phyloP scores from a whole-genome alignment of 2,329 filamentous ascomycete genomes.

The Colletotrichum somersetense region DNA sequence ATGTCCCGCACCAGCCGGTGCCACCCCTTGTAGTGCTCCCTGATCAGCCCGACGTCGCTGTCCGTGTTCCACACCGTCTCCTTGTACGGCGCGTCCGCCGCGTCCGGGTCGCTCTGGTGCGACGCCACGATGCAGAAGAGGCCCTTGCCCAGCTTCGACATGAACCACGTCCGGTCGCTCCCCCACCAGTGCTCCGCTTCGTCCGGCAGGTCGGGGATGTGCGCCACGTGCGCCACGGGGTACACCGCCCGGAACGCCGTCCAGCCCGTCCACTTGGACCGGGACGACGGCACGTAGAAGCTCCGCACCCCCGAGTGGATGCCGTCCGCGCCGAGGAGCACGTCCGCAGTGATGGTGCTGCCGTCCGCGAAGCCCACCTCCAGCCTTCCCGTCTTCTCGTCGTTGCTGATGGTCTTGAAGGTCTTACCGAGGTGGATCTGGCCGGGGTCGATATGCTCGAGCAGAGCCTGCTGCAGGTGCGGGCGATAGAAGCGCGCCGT shows the following conservation, averaged over 20 bases:
- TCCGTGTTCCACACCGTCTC: slow-evolving; percentile 55
- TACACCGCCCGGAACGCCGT: slow-evolving; percentile 61
- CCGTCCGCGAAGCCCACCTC: slow-evolving; percentile 63
- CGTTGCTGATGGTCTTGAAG: slow-evolving; percentile 52
- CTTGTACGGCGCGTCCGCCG: slow-evolving; percentile 48
- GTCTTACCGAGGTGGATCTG: slow-evolving; percentile 59
- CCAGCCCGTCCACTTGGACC: slow-evolving; percentile 58
- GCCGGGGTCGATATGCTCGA: slow-evolving; percentile 57
- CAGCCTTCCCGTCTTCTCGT: slow-evolving; percentile 46
- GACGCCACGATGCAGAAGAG: slow-evolving; percentile 60
- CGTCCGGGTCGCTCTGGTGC: slow-evolving; percentile 53
- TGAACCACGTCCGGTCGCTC: slow-evolving; percentile 57
- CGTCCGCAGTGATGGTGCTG: slow-evolving; percentile 56
- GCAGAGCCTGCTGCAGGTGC: slow-evolving; percentile 63
- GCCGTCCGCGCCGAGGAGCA: slow-evolving; percentile 66
- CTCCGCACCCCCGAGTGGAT: slow-evolving; percentile 61
- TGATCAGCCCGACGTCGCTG: slow-evolving; percentile 53
- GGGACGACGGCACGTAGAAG: slow-evolving; percentile 58
- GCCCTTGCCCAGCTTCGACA: slow-evolving; percentile 55
- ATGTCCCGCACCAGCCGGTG: slow-evolving; percentile 56
- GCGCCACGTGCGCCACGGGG: slow-evolving; percentile 53
- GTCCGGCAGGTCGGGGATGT: slow-evolving; percentile 54
- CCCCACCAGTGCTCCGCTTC: slow-evolving; percentile 62
- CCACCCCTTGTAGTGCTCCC: slow-evolving; percentile 57
- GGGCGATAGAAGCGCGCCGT: slow-evolving; percentile 62